Evolutionary conservation across 228 moss, liverwort and hornwort species (phyloP), one percentile per base, ranked within the genome.

Genomic region (Sphagnum magellanicum): DNA sequence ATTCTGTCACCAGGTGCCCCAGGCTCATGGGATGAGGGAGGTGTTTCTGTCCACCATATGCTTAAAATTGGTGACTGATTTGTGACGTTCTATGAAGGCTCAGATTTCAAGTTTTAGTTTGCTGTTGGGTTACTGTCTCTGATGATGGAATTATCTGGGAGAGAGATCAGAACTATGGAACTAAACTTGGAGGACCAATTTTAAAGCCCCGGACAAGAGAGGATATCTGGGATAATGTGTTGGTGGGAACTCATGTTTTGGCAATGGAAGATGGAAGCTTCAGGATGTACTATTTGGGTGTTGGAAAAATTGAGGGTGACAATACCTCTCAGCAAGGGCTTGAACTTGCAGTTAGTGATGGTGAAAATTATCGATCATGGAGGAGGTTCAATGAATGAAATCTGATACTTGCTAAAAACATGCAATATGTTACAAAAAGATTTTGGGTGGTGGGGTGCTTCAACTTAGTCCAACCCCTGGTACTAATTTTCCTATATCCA

Each of bases 81-180:
- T 51, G 67, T 81, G 6, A 83, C 86, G 83, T 85, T 85, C 52
- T 88, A 88, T 17, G 81, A 89, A 67, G 86, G 86, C 58, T 76
- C 71, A n/a, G 70, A 83, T 53, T 74, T 57, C 50, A 79, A 76
- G 66, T 73, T 69, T 9, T 52, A 85, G 63, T 81, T 52, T 47
- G 76, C 70, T 10, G 49, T 88, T 10, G 89, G 89, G 48, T 58
- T 86, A 60, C 81, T 6, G 78, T 74, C 0, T 86, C 83, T 6
- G 76, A 80, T 32, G 79, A 86, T 49, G 86, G 86, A 67, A 11
- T 86, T 14, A 59, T 71, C 49, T 86, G 83, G 86, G 69, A 67
- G 67, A 86, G 73, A 63, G 81, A 89, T 67, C 46, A 50, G 5
- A 64, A 49, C 61, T 76, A 53, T 4, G 86, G 86, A 60, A 78